Evolutionary conservation across 2,329 filamentous ascomycete genomes (phyloP), one percentile per base, ranked within the genome.

Genomic region (Aspergillus niger): DNA sequence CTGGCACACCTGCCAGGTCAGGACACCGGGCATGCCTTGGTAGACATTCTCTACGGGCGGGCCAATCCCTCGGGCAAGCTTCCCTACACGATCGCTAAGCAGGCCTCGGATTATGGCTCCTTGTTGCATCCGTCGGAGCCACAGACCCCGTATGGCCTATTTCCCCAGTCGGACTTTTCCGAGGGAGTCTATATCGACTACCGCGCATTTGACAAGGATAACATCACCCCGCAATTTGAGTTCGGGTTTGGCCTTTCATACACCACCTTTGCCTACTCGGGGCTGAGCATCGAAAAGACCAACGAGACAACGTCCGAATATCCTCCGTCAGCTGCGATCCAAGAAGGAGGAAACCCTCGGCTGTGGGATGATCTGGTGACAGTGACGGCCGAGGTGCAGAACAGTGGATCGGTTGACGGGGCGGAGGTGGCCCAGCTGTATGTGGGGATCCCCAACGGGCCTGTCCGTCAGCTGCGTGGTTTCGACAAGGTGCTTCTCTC

Each of bases 1-100:
- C 86, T 86, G 64, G 87, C 85, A 4, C 87, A 89, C 67, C 76
- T 89, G 0, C 87, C 87, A 0, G 88, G 88, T 0, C 85, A 90
- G 67, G 85, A 88, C 58, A 84, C 83, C 1, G 88, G 88, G 0
- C 74, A 76, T 1, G 82, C 85, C 0, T 68, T 88, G 5, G 82
- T 83, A 0, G 79, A 82, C 0, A 69, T 89, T 7, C 76, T 89
- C 0, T 88, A 87, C 65, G 86, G 86, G 24, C 78, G 83, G 2
- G 72, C 78, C 2, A 85, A 82, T 62, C 82, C 83, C 0, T 87
- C 84, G 0, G 86, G 86, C 1, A 81, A 82, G 59, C 77, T 89
- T 0, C 85, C 86, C 0, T 89, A 87, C 69, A 89, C 87, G 0
- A 79, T 89, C 0, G 85, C 86, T 0, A 79, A 76, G 57, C 82